Base-by-base conservation (phyloP, 2,329 filamentous ascomycete genomes). In the Aspergillus pseudonomiae region DNA sequence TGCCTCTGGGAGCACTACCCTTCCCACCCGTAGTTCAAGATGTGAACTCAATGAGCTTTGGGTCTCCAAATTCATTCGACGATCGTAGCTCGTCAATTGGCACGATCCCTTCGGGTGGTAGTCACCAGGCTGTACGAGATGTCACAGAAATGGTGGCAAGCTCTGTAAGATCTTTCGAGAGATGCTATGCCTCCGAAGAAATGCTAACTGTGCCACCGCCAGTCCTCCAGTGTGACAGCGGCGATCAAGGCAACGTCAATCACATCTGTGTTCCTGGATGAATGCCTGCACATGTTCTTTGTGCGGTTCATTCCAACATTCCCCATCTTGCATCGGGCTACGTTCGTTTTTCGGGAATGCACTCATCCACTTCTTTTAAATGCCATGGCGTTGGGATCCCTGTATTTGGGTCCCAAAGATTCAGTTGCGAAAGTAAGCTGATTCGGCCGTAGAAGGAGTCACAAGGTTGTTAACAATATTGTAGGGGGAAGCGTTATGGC, bases 251-350 rank as follows among this genome's bases (percentile, higher is more conserved):
- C 77, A 24, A 80, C 74, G 1, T 80, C 78, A 2, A 76, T 82
- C 21, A 82, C 78, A 24, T 82, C 80, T 0, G 78, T 81, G 24
- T 82, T 82, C 43, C 71, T 82, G 9, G 80, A 82, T 59, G 78
- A 80, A 65, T 81, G 80, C 65, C 67, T 82, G 19, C 80, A 82
- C 62, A 81, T 82, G 79, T 82, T 82, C 68, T 82, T 82, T 60
- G 74, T 75, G 16, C 75, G 79, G 19, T 81, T 82, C 62, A 81
- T 81, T 30, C 80, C 80, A 3, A 81, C 79, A 1, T 82, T 82
- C 60, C 80, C 80, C 6, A 72, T 82, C n/a, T 67, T 82, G 19
- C 79, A 82, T 68, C 73, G 77, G 63, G 75, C 79, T 36, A 82
- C 80, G 0, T 82, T 82, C 30, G 74, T 81, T 1, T 81, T 81